Conservation (phyloP, 257 asterid genomes). For the Eucommia ulmoides region DNA sequence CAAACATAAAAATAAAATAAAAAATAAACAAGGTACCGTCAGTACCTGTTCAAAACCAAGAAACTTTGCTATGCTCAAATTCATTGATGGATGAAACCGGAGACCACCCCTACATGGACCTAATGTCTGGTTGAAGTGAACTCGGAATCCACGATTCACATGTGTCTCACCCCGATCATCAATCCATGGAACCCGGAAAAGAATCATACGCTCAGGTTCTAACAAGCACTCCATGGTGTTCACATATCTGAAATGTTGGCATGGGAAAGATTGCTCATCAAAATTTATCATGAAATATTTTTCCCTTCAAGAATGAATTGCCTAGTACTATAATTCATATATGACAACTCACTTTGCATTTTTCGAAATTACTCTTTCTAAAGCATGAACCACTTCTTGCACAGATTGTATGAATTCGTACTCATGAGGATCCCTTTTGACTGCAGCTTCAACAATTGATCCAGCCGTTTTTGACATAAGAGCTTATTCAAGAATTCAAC, state of each 20-base stretch:
- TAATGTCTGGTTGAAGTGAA: conserved; percentile 87
- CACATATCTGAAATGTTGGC: conserved; percentile 69
- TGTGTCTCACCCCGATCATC: conserved; percentile 96
- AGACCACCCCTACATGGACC: conserved; percentile 99
- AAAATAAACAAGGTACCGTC: background rate
- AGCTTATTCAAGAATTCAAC: conserved; percentile 44
- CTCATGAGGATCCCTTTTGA: conserved; percentile 96
- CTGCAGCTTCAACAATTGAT: conserved; percentile 91
- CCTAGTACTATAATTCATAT: too few species aligned
- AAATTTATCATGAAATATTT: too few species aligned
- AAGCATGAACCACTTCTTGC: conserved; percentile 91
- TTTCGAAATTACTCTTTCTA: conserved; percentile 95
- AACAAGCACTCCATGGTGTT: conserved; percentile 89
- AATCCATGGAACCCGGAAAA: conserved; percentile 94
- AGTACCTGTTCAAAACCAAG: conserved; percentile 92
- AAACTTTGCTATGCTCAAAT: conserved; percentile 87
- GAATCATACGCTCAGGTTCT: conserved; percentile 84
- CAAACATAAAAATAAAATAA: too few species aligned
- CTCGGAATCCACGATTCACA: conserved; percentile 90
- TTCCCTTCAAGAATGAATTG: too few species aligned
- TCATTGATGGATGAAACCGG: conserved; percentile 89
- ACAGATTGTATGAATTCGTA: conserved; percentile 84
- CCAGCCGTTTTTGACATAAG: conserved; percentile 99
- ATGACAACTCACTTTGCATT: conserved; percentile 56
- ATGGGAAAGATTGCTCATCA: too few species aligned